A percentile compares a stretch with the other conserved stretches of the same genome.
Evolutionary conservation across 768 basidiomycete genomes (phyloP).

Genomic region (Lactifluus subvellereus): DNA sequence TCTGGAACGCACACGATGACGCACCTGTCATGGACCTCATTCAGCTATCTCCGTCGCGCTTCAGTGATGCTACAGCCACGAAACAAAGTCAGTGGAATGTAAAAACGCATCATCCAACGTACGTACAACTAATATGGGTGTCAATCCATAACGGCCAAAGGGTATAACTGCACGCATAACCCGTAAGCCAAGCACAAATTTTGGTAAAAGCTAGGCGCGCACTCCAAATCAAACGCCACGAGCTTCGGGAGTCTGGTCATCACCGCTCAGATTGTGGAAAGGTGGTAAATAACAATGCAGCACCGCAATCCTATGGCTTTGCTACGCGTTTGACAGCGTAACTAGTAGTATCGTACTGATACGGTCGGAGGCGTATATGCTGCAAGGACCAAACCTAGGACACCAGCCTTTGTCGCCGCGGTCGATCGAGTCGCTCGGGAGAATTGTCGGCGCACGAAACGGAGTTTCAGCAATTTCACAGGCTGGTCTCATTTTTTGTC

Average conservation of each 20-base stretch:
- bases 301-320: neutral
- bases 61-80: slow-evolving; percentile 45
- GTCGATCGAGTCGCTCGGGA: neutral
- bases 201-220: slow-evolving; percentile 25
- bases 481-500: too few relatives aligned
- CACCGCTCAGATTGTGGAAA: neutral
- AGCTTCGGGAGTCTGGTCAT: slow-evolving; percentile 48
- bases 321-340: too few relatives aligned
- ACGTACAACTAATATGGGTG: slow-evolving; percentile 56
- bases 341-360: too few relatives aligned
- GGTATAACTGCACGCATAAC: slow-evolving; percentile 53
- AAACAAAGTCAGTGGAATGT: neutral
- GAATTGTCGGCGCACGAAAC: slow-evolving; percentile 1
- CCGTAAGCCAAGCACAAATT: neutral
- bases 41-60: slow-evolving; percentile 40
- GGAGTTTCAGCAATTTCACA: neutral
- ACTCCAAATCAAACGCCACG: slow-evolving; percentile 83
- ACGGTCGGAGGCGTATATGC: too few relatives aligned
- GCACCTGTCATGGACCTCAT: slow-evolving; percentile 49
- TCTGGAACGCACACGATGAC: neutral
- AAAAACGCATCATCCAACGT: neutral
- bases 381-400: too few relatives aligned
- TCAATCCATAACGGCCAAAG: slow-evolving; percentile 89
- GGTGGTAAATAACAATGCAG: neutral
- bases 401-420: too few relatives aligned